These are phyloP conservation scores for Diplodia mutila DNA, from an alignment of 2,329 filamentous ascomycete genomes.

Conservation along the genomic window DNA sequence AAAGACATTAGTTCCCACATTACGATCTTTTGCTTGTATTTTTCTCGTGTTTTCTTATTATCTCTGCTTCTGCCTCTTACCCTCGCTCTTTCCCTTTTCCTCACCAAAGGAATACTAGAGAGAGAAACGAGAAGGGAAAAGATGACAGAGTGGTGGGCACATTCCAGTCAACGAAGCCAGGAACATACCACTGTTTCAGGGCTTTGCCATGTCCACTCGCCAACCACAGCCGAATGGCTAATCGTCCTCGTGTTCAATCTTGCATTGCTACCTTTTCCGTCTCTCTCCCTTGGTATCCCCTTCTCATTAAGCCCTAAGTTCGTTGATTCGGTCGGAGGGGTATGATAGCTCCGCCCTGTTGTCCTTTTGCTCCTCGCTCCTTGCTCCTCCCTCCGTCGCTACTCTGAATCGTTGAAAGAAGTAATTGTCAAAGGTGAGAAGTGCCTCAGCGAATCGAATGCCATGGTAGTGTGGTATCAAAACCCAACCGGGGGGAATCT, in stretches of 20 bases:
- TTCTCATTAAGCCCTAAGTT: background rate
- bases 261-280: background rate
- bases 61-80: constrained; percentile 10
- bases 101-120: background rate
- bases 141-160: background rate
- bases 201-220: background rate
- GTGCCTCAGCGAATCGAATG: constrained; percentile 13
- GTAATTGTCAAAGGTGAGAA: constrained; percentile 15
- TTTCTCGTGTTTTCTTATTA: background rate
- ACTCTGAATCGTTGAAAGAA: constrained; percentile 11
- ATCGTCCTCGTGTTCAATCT: background rate
- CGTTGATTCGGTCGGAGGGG: constrained; percentile 3
- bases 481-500: constrained; percentile 24
- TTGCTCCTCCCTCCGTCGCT: constrained; percentile 20
- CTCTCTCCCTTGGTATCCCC: background rate
- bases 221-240: background rate
- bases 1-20: constrained; percentile 1
- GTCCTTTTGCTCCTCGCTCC: constrained; percentile 14
- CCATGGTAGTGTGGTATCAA: constrained; percentile 20
- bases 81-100: background rate
- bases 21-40: constrained; percentile 17
- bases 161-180: background rate
- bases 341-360: constrained; percentile 7
- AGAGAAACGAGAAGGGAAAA: background rate
- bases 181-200: constrained; percentile 21